These are phyloP conservation scores for Pseudohalonectria lignicola DNA, from an alignment of 2,329 filamentous ascomycete genomes.

Conservation along the genomic window DNA sequence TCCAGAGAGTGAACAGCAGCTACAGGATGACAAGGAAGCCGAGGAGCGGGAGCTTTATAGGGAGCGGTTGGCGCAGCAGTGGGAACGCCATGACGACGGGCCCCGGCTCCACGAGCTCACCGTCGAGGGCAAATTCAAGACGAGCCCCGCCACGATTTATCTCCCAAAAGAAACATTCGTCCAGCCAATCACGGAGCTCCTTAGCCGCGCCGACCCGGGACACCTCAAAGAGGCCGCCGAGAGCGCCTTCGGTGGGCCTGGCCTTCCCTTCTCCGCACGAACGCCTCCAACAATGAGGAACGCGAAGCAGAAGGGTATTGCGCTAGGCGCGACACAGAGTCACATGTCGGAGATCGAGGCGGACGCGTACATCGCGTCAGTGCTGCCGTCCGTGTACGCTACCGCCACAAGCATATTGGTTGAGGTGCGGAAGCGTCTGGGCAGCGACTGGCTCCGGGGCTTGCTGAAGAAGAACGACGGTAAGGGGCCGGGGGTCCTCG, in stretches of 20 bases:
- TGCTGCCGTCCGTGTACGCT: slow-evolving; percentile 62
- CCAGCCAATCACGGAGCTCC: slow-evolving; percentile 56
- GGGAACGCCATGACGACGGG: slow-evolving; percentile 18
- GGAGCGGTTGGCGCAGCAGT: slow-evolving; percentile 15
- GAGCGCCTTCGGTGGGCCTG: slow-evolving; percentile 62
- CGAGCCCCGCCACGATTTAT: slow-evolving; percentile 61
- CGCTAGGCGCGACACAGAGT: slow-evolving; percentile 50
- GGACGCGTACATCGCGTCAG: slow-evolving; percentile 58
- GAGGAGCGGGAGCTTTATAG: slow-evolving; percentile 16
- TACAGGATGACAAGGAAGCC: slow-evolving; percentile 22
- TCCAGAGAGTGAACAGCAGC: slow-evolving; percentile 10
- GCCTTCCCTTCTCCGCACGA: slow-evolving; percentile 65
- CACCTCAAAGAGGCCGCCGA: slow-evolving; percentile 68
- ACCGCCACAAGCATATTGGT: slow-evolving; percentile 56
- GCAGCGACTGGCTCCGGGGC: slow-evolving; percentile 56
- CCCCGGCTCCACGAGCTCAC: slow-evolving; percentile 65
- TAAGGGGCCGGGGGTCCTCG: slow-evolving; percentile 53
- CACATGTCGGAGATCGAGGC: slow-evolving; percentile 67
- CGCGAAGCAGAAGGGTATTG: slow-evolving; percentile 52
- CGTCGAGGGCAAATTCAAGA: slow-evolving; percentile 60
- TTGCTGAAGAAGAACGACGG: slow-evolving; percentile 48
- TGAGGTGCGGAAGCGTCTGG: slow-evolving; percentile 64
- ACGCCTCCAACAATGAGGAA: slow-evolving; percentile 49
- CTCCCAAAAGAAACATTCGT: slow-evolving; percentile 62
- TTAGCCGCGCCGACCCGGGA: slow-evolving; percentile 57